Evolutionary conservation across 305 asterid species (phyloP).

Genomic region (Nicotiana rustica): DNA sequence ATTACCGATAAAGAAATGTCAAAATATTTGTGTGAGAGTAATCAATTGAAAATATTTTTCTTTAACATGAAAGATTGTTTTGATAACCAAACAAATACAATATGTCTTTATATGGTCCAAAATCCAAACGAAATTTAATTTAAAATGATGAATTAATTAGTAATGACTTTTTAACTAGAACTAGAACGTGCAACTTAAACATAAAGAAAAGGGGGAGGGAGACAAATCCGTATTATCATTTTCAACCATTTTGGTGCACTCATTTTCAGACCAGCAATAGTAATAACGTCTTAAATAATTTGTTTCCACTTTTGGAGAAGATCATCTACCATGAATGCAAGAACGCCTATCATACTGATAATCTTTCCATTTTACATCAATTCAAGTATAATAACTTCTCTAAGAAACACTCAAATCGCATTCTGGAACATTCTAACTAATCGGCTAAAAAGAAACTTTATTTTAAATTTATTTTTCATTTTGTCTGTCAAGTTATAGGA

Average conservation of each 20-base stretch:
- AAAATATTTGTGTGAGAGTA: too few relatives aligned
- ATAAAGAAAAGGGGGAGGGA: neutral
- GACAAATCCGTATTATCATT: neutral
- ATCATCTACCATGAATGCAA: neutral
- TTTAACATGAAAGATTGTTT: too few relatives aligned
- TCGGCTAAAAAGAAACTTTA: neutral
- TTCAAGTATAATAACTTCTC: neutral
- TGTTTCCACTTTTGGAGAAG: neutral
- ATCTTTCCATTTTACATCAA: constrained; percentile 26
- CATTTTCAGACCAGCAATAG: neutral
- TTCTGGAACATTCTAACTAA: constrained; percentile 19
- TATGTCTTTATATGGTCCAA: neutral
- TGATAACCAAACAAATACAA: too few relatives aligned
- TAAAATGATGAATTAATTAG: neutral
- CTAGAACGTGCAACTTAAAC: neutral
- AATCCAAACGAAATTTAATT: neutral
- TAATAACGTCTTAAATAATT: constrained; percentile 19
- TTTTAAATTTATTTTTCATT: neutral
- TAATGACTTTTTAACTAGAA: neutral
- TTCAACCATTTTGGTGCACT: neutral
- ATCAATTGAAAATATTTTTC: too few relatives aligned
- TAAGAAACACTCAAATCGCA: neutral
- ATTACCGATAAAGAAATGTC: too few relatives aligned
- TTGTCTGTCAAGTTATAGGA: neutral
- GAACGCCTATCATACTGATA: constrained; percentile 16